phyloP scores from a whole-genome alignment of 768 basidiomycete genomes.

The Sistotremastrum niveocremeum region DNA sequence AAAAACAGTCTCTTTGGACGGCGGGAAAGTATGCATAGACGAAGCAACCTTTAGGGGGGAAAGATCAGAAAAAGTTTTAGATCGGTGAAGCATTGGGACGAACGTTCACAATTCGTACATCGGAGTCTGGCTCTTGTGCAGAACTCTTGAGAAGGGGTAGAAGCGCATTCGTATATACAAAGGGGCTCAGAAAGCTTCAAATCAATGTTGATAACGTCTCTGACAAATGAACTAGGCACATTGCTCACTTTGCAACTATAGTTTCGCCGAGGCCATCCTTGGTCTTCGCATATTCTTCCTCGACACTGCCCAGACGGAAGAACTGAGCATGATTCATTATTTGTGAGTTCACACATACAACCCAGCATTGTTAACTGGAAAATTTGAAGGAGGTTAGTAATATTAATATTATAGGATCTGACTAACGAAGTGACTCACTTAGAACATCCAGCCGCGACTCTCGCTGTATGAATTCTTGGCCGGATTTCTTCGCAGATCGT shows the following conservation, averaged over 20 bases:
- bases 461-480: conserved; percentile 22
- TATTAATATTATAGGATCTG: no score
- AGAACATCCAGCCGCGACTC: conserved; percentile 30
- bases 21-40: conserved; percentile 3
- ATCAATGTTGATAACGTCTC: no score
- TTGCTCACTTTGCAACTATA: no score
- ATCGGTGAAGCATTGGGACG: neutral
- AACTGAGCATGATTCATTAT: no score
- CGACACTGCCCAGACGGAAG: no score
- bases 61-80: neutral
- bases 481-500: conserved; percentile 19
- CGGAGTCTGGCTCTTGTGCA: conserved; percentile 12
- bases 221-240: no score
- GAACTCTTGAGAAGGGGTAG: conserved; percentile 19
- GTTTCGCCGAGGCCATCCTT: no score
- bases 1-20: conserved; percentile 16
- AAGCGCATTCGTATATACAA: conserved; percentile 16
- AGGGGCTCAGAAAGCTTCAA: conserved; percentile 10
- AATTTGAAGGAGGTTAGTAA: no score
- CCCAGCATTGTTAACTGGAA: conserved; percentile 44
- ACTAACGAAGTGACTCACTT: conserved; percentile 14
- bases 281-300: no score
- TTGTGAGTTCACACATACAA: conserved; percentile 19
- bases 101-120: conserved; percentile 20
- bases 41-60: conserved; percentile 10